Conservation (phyloP, 2,329 filamentous ascomycete genomes). For the Trichoderma brevicompactum region DNA sequence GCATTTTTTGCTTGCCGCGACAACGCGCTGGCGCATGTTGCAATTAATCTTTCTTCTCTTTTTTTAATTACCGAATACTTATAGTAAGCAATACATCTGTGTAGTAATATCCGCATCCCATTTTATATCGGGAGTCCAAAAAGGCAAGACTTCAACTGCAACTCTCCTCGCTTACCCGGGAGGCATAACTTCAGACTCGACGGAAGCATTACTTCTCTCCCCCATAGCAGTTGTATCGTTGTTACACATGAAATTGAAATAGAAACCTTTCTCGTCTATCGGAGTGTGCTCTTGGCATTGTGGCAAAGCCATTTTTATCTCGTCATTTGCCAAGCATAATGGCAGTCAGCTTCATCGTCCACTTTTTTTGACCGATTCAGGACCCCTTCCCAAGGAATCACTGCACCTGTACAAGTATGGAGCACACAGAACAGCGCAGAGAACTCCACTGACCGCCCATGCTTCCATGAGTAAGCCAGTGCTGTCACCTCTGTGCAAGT, state of each 20-base stretch:
- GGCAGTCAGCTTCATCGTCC: background rate
- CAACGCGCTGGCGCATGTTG: too few relatives aligned
- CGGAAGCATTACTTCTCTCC: too few relatives aligned
- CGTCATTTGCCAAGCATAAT: background rate
- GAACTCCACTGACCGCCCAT: slow-evolving; percentile 22
- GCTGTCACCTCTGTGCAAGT: background rate
- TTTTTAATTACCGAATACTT: background rate
- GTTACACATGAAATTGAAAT: too few relatives aligned
- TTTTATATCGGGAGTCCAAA: too few relatives aligned
- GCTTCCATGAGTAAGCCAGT: background rate
- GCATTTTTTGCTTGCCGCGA: slow-evolving; percentile 15
- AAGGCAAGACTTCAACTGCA: too few relatives aligned
- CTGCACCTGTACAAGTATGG: background rate
- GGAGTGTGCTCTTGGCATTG: background rate
- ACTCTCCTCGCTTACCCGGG: too few relatives aligned
- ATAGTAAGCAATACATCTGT: too few relatives aligned
- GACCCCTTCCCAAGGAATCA: background rate
- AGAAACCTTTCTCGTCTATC: background rate
- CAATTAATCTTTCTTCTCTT: background rate
- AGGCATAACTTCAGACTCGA: too few relatives aligned
- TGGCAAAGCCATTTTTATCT: too few relatives aligned
- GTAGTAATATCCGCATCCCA: too few relatives aligned
- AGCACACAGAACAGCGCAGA: background rate
- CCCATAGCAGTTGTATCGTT: too few relatives aligned
- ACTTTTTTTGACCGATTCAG: slow-evolving; percentile 4